Evolutionary conservation across 129 eudicot genomes (phyloP), one percentile per base, ranked within the genome.

Genomic region (Smallanthus sonchifolius): DNA sequence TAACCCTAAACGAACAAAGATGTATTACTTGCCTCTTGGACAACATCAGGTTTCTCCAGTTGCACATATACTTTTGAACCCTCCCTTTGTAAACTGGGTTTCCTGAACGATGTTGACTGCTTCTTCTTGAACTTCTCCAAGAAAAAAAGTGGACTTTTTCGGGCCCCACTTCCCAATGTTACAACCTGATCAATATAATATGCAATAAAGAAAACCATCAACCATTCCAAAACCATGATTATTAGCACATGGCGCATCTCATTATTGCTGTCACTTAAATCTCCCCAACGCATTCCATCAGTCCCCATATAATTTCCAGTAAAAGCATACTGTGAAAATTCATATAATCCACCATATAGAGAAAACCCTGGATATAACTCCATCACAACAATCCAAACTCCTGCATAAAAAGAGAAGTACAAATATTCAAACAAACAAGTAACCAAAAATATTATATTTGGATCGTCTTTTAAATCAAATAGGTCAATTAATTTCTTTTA

Each of bases 331-430:
- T 90, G 89, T 38, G 91, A 81, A 79, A 94, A 83, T 78, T 94
- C 98, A 17, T 86, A 90, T 70, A 94, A 72, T 44, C 97, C 98
- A 77, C 85, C 89, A 39, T 76, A 94, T 49, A 94, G 84, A 38
- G 97, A 74, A 65, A 94, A 94, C 36, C 98, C 98, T 39, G 98
- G 98, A 81, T 82, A 89, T 62, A 92, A 61, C 81, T 89, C 96
- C 90, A 92, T 85, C 65, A 84, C 88, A 35, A 88, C 82, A 49
- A 94, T 85, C 91, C 97, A 89, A 72, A 83, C 90, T 78, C 86
- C 98, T 94, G 74, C 73, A 86, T 24, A 24, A 24, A 24, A 80
- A 37, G 13, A 11, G n/a, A 76, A 55, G 6, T 67, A 76, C 11
- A 6, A 4, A 48, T 35, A 30, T 49, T 69, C 30, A 35, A 37